Base-by-base conservation (phyloP, 176 grass and related monocot genomes). In the Musa itinerans region DNA sequence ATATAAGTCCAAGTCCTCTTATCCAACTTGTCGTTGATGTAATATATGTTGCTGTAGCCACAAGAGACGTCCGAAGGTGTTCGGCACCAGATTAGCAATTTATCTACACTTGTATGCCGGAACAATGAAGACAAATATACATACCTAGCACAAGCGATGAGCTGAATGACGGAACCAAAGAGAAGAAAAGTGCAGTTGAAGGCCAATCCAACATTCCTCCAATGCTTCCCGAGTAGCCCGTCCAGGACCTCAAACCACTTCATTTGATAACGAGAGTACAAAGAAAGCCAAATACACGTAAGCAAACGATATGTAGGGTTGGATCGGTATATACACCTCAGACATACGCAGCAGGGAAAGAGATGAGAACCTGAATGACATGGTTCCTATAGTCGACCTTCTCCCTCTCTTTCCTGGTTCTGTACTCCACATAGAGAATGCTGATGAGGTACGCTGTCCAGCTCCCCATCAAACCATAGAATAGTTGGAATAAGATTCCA, bases 181-280 rank as follows among this genome's bases (percentile, higher is more conserved):
- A 99, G 95, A 63, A 99, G 91, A 78, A 99, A 99, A 8, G 95
- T 99, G 88, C 95, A 94, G 77, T 99, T 99, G 79, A 99, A 99
- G 56, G 88, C 95, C 21, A 99, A 87, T 71, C 95, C 95, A 51
- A 92, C 91, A 73, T 99, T 94, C 23, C 95, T 89, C 95, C 95
- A 99, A 81, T 99, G 91, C 81, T 88, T 83, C 50, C 95, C 95
- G 17, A 99, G 90, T 69, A 99, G 77, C 65, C 95, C 95, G 68
- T 99, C 95, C 52, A 99, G 78, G 80, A 99, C 95, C 89, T 99
- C 95, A 78, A 92, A 99, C 95, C 95, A 99, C 95, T 99, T 83
- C 64, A 73, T 77, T 71, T 50, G 16, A 10, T 22, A 48, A 64
- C 59, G 10, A 63, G 17, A 53, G 24, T 21, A 24, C 9, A 9